These are phyloP conservation scores for Gamarada debralockiae DNA, from an alignment of 495 filamentous ascomycete genomes.

Conservation along the genomic window DNA sequence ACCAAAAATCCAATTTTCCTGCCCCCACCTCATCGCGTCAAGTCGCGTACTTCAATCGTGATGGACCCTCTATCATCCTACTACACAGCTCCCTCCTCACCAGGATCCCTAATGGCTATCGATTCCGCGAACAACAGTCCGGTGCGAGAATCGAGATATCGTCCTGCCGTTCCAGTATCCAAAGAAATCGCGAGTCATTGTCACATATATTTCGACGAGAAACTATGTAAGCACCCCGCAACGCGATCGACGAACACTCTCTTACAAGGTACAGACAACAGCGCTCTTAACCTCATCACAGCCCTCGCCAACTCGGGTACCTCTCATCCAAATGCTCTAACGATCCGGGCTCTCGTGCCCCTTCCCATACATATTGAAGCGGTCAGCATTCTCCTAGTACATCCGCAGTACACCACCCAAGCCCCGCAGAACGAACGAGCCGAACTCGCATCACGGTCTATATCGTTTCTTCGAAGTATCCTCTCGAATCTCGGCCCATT, in stretches of 20 bases:
- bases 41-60: too few species aligned
- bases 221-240: slow-evolving; percentile 50
- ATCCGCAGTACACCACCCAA: slow-evolving; percentile 37
- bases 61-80: neutral
- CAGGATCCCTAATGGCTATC: slow-evolving; percentile 14
- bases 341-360: slow-evolving; percentile 39
- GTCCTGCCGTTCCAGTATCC: slow-evolving; percentile 49
- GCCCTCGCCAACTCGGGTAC: slow-evolving; percentile 57
- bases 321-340: slow-evolving; percentile 38
- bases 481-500: slow-evolving; percentile 48
- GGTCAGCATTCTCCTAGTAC: slow-evolving; percentile 19
- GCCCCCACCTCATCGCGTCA: too few species aligned
- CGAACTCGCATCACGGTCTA: slow-evolving; percentile 48
- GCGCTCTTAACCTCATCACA: slow-evolving; percentile 65
- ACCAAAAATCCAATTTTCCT: too few species aligned
- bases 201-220: slow-evolving; percentile 72
- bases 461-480: slow-evolving; percentile 55
- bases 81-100: slow-evolving; percentile 7
- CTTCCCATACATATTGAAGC: slow-evolving; percentile 28
- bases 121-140: slow-evolving; percentile 24
- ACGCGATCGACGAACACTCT: neutral
- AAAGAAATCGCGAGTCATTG: slow-evolving; percentile 61
- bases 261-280: slow-evolving; percentile 48
- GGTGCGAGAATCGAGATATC: slow-evolving; percentile 35
- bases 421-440: slow-evolving; percentile 47